Evolutionary conservation across 208 protist genomes (phyloP), one percentile per base, ranked within the genome.

Genomic region (Crithidia sp.): DNA sequence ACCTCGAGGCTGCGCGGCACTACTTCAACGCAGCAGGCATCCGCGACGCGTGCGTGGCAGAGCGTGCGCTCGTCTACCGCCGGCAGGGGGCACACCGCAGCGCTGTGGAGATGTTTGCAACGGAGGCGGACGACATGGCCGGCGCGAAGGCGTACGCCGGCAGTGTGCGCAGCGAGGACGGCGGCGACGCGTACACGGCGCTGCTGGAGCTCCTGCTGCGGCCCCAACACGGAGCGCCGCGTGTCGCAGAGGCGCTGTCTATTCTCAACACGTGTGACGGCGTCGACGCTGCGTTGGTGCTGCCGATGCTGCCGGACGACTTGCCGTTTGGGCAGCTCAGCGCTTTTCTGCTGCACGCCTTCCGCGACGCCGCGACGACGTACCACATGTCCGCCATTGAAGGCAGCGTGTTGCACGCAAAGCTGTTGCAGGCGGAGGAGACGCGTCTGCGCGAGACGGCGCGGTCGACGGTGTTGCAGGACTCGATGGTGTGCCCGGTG

Each of bases 251-350:
- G 43, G 84, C 82, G 16, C 68, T 95, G 59, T 44, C 63, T 0
- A 60, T 91, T 10, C 49, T 93, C 10, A 81, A 86, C 54, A 81
- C 62, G 4, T 84, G 74, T 65, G 79, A 84, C 36, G 79, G 79
- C 44, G 68, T 88, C 4, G 66, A 91, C 56, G 77, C 82, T 8
- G 58, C 81, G 3, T 66, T 79, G 13, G 87, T 82, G 68, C 74
- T 93, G 57, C 78, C 83, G 10, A 76, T 93, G 83, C 76, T 95
- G 44, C 90, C 90, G 7, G 88, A 90, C 52, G 74, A 81, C 9
- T 60, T 88, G 41, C 73, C 81, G 7, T 58, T 93, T 50, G 3
- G 66, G 2, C 67, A 68, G 58, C 65, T 91, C 56, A 82, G 74
- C 37, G 57, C 37, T 0, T 89, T 95, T 81, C 64, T 95, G 5